Percentiles rank a stretch among this genome's conserved stretches.
Evolutionary conservation across 2,329 filamentous ascomycete genomes (phyloP).

Genomic region (Penicillium polonicum): DNA sequence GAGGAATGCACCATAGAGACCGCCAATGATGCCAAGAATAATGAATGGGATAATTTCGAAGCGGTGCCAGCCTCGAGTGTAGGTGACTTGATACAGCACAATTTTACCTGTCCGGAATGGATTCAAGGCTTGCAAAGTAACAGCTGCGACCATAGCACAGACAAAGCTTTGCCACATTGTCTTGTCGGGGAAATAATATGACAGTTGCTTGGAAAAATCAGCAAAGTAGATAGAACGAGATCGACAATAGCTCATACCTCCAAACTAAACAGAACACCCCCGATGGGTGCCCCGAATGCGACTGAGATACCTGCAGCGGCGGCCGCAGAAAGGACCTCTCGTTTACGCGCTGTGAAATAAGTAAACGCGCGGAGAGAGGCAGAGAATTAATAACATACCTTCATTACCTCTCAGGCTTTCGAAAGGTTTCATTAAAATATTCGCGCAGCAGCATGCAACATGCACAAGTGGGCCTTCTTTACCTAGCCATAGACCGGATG

Average conservation of each 20-base stretch:
- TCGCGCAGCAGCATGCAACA: constrained; percentile 94
- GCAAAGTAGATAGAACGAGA: not conserved
- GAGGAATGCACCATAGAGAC: constrained; percentile 91
- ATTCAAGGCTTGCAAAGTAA: constrained; percentile 87
- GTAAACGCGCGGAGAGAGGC: not conserved
- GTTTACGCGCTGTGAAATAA: constrained; percentile 69
- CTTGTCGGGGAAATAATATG: constrained; percentile 97
- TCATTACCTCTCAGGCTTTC: constrained; percentile 80
- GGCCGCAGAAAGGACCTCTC: constrained; percentile 88
- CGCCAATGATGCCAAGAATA: constrained; percentile 81
- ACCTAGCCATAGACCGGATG: constrained; percentile 92
- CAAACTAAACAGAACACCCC: constrained; percentile 92
- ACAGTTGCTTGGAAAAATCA: constrained; percentile 68
- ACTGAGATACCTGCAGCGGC: constrained; percentile 91
- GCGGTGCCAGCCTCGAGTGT: constrained; percentile 86
- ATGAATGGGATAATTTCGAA: constrained; percentile 91
- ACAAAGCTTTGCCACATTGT: constrained; percentile 99
- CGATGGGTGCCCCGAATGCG: constrained; percentile 90
- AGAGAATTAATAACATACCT: constrained; percentile 52
- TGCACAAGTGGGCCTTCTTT: constrained; percentile 96
- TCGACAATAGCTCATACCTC: constrained; percentile 54
- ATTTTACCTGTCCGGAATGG: constrained; percentile 94
- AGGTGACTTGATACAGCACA: constrained; percentile 93
- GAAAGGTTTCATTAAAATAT: constrained; percentile 89
- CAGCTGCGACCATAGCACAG: constrained; percentile 97